A percentile compares a stretch with the other conserved stretches of the same genome.
Evolutionary conservation across 371 early-diverging fungal genomes (phyloP).

Genomic region (Chytridium lagenaria): DNA sequence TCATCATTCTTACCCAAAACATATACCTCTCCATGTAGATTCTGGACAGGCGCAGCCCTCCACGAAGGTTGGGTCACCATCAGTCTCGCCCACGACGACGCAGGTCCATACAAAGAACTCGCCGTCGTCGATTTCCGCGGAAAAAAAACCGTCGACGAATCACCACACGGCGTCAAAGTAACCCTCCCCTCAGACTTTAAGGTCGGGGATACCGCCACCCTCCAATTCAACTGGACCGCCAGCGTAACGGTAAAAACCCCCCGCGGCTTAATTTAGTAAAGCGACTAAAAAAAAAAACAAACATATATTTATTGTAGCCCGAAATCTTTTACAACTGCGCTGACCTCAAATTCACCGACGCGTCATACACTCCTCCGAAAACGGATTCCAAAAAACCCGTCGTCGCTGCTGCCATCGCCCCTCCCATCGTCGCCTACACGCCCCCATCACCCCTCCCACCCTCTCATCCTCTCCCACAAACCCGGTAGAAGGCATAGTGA

Average conservation of each 20-base stretch:
- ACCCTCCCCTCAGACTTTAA: background rate
- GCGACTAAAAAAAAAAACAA: background rate
- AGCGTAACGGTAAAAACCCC: conserved; percentile 17
- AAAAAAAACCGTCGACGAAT: background rate
- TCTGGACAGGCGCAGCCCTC: conserved; percentile 22
- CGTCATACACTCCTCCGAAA: background rate
- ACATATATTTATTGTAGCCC: background rate
- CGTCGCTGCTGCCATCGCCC: background rate
- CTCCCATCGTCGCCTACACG: background rate
- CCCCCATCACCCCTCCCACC: background rate
- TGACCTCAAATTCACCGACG: conserved; percentile 9
- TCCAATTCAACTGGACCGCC: conserved; percentile 16
- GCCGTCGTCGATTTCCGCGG: background rate
- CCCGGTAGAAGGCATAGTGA: background rate
- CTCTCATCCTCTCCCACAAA: background rate
- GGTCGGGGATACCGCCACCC: background rate
- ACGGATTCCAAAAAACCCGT: background rate
- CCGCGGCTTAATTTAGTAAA: background rate
- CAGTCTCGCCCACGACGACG: conserved; percentile 2
- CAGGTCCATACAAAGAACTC: conserved; percentile 4
- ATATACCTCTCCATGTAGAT: background rate
- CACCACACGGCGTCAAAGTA: background rate
- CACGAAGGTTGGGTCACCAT: conserved; percentile 17
- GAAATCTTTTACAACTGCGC: conserved; percentile 22
- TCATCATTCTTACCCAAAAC: background rate